A percentile compares a stretch with the other conserved stretches of the same genome.
phyloP scores from a whole-genome alignment of 106 monocot genomes.

The Ottelia alismoides region DNA sequence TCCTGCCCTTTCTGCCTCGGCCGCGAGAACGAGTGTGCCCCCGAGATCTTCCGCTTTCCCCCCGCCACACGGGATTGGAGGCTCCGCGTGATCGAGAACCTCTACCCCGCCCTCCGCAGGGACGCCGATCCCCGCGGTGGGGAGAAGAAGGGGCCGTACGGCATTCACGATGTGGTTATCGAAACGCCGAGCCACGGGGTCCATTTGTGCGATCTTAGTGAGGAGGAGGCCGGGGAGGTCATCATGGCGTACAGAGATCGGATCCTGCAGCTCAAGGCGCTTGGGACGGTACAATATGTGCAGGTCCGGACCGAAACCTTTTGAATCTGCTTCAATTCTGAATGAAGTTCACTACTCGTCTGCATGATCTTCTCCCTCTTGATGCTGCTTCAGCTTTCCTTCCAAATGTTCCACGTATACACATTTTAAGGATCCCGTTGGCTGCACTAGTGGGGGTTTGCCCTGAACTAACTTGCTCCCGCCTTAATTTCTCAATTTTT shows the following conservation, averaged over 20 bases:
- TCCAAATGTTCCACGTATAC: no score
- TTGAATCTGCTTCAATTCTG: no score
- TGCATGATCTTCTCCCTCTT: no score
- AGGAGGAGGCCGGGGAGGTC: slow-evolving; percentile 50
- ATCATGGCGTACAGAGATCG: slow-evolving; percentile 58
- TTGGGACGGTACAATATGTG: slow-evolving; percentile 55
- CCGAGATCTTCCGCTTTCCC: slow-evolving; percentile 82
- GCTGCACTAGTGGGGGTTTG: no score
- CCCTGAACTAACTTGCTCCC: no score
- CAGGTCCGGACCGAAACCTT: no score
- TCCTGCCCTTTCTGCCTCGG: slow-evolving; percentile 95
- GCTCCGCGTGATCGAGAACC: slow-evolving; percentile 85
- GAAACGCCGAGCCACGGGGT: slow-evolving; percentile 69
- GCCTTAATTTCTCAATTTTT: no score
- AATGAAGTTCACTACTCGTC: no score
- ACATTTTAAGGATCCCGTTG: no score
- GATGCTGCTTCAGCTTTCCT: no score
- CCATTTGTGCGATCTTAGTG: slow-evolving; percentile 32
- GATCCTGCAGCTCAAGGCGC: slow-evolving; percentile 37
- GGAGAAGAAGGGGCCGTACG: slow-evolving; percentile 15
- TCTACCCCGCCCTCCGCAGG: slow-evolving; percentile 76
- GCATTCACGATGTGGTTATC: slow-evolving; percentile 92
- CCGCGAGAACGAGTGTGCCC: slow-evolving; percentile 76
- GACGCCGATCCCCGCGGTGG: slow-evolving; percentile 23
- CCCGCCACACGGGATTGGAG: slow-evolving; percentile 32